Base-by-base conservation (phyloP, 2,329 filamentous ascomycete species). In the Penicillium sp. region DNA sequence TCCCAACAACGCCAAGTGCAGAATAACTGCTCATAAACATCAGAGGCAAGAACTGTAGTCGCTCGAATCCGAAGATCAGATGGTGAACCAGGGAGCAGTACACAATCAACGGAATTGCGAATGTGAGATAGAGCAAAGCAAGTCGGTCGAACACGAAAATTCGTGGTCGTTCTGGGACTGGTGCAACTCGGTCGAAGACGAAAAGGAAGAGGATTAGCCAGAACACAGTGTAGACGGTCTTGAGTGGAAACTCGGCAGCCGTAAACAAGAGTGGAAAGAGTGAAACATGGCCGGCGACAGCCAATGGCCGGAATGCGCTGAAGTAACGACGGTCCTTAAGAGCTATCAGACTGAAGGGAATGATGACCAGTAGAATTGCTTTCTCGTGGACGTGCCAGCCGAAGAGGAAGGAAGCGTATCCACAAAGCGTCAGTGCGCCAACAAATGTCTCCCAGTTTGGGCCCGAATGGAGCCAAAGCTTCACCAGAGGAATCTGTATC, bases 321-420 rank as follows among this genome's bases (percentile, higher is more conserved):
- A 97, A 86, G 69, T 96, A 92, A 23, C 94, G 87, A 48, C 94
- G 86, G 71, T 97, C 92, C 71, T 89, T 89, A 48, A 97, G 84
- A 0, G 93, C 92, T 56, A 97, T 88, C 57, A 99, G 83, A 64
- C 90, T 95, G 79, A 97, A 97, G 0, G 94, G 94, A 45, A 97
- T 90, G 62, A 99, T 92, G 68, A 97, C 89, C 18, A 97, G 84
- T 19, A 99, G 83, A 53, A 99, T 90, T 1, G 94, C 94, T 75
- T 99, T 99, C 71, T 99, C 94, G 67, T 99, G 94, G 8, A 99
- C 94, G 69, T 99, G 94, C 92, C 93, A 99, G 52, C 94, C 93
- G 65, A 97, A 97, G 9, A 99, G 82, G 77, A 99, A 99, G 0
- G 93, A 97, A 0, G 93, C 90, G 70, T 97, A 99, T 54, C 91